phyloP scores from a whole-genome alignment of 2,329 filamentous ascomycete species.

The Beauveria asiatica region DNA sequence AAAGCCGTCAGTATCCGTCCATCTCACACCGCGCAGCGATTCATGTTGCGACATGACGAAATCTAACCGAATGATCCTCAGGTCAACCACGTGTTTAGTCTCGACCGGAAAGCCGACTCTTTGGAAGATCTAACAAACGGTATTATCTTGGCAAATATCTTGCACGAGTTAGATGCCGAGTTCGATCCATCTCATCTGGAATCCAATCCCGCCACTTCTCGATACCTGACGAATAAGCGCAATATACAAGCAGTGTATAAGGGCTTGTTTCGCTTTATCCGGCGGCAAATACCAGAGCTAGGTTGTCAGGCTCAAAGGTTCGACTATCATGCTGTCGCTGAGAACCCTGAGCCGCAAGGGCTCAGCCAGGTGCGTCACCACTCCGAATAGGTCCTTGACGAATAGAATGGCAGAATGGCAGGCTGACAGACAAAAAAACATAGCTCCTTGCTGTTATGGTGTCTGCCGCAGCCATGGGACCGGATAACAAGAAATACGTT shows the following conservation, averaged over 20 bases:
- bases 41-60: not conserved
- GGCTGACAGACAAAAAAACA: slow-evolving; percentile 25
- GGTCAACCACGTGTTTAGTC: slow-evolving; percentile 33
- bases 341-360: slow-evolving; percentile 45
- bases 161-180: slow-evolving; percentile 48
- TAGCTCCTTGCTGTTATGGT: slow-evolving; percentile 56
- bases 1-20: slow-evolving; percentile 38
- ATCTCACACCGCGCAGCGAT: too few relatives aligned
- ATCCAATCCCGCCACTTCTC: slow-evolving; percentile 32
- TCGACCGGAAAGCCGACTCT: slow-evolving; percentile 38
- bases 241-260: slow-evolving; percentile 47
- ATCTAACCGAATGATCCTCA: slow-evolving; percentile 12
- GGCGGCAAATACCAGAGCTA: slow-evolving; percentile 42
- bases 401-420: not conserved
- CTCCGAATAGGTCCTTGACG: not conserved
- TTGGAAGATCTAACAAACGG: slow-evolving; percentile 46
- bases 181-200: slow-evolving; percentile 49
- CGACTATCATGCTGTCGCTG: slow-evolving; percentile 50
- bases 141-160: slow-evolving; percentile 44
- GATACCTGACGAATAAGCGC: slow-evolving; percentile 40
- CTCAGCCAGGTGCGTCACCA: slow-evolving; percentile 37
- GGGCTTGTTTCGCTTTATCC: slow-evolving; percentile 46
- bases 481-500: slow-evolving; percentile 47
- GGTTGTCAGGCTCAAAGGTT: slow-evolving; percentile 43
- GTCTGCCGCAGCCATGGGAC: slow-evolving; percentile 50